Base-by-base conservation (phyloP, 2,329 filamentous ascomycete genomes). In the Monosporascus ibericus region DNA sequence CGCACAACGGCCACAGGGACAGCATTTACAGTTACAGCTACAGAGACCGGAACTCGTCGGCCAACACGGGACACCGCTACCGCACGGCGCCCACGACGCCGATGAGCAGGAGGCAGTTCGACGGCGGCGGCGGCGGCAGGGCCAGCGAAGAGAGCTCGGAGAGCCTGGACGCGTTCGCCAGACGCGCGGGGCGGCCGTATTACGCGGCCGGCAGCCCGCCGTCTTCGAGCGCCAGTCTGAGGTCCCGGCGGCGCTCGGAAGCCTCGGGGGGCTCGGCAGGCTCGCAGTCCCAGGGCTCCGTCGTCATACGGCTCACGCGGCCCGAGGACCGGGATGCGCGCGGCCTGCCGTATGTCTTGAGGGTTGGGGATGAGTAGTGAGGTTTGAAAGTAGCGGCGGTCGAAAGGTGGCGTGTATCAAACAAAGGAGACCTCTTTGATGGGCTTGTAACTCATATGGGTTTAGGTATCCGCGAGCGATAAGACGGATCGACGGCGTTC, bases 51-150 rank as follows among this genome's bases (percentile, higher is more conserved):
- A 70, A 70, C 38, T 70, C 73, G 17, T 79, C 75, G 6, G 68
- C 69, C 6, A 69, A 69, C 25, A 74, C 72, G 7, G 72, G 74
- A 70, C 69, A 67, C 44, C 67, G 73, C 22, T 81, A 75, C 57
- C 70, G 73, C 49, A 81, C 78, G 6, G 78, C 78, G 17, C 78
- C 79, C 0, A 79, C 76, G n/a, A 81, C 78, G 25, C 72, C 77
- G 6, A 72, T 70, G 44, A 79, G 75, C 47, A 17, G 58, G 68
- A 11, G 65, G 60, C 17, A 67, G 69, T n/a, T 69, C 62, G n/a
- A 48, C 71, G 25, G 7, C 22, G 22, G 22, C 73, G 20, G 68
- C 68, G 27, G 59, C 60, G 68, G 58, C 54, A 52, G 55, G 4
- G 58, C 56, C 34, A 63, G 58, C 48, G 53, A 40, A 9, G 55